Evolutionary conservation across 495 filamentous ascomycete species (phyloP), one percentile per base, ranked within the genome.

Genomic region (Lasiosphaeria hispida): DNA sequence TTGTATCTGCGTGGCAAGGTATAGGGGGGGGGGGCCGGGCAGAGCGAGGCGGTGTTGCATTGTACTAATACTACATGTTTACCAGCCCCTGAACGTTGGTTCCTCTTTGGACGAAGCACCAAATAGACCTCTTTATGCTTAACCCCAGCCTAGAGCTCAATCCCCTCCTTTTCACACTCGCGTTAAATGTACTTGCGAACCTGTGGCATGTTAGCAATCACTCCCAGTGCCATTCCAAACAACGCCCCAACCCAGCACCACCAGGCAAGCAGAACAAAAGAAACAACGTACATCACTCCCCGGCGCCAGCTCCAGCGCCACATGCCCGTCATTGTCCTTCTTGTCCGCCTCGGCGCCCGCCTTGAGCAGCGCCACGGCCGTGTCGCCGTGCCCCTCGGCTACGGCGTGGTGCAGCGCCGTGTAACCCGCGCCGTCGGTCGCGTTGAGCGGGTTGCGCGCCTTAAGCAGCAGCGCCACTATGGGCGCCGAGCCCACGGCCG

Each of bases 341-440:
- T 88, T 92, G 57, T 91, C 88, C 5, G 81, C 81, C 69, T 92
- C 91, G 0, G 92, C 92, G 0, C 94, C 93, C 0, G 86, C 86
- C 67, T 88, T 95, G 30, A 98, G 71, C 48, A 98, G 69, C 11
- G 86, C 76, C 18, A 96, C 74, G 0, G 93, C 94, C 1, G 92
- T 84, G 72, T 96, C 90, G 0, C 92, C 94, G 70, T 96, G 92
- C 0, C 94, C 94, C 71, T 98, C 94, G 0, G 90, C 88, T 58
- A 97, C 82, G 2, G 89, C 94, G 75, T 99, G 95, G 72, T 99
- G 94, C 66, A 99, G 73, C 11, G 92, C 85, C 36, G 95, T 97
- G 56, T 88, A 79, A 1, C 93, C 92, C 53, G 89, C 83, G 9
- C 76, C 75, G 75, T 99, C 94, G n/a, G 86, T 87, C 13, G 92